Evolutionary conservation across 371 early-diverging fungal species (phyloP), one percentile per base, ranked within the genome.

Genomic region (Mucor sp.): DNA sequence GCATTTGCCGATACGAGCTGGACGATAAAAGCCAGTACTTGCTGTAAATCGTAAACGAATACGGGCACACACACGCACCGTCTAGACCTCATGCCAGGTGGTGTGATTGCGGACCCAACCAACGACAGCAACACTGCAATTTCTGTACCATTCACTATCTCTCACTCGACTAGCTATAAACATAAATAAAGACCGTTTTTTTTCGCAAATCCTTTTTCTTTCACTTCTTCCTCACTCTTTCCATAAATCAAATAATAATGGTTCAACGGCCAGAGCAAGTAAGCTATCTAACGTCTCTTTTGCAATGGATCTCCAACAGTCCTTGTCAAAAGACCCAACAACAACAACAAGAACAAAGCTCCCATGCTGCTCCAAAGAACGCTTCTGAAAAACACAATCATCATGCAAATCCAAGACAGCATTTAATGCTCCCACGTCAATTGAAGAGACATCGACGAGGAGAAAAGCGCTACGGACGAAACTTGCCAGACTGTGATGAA

Each of bases 391-490:
- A 14, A 37, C n/a, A n/a, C n/a, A 37, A 37, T 37, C n/a, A 60
- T 35, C 66, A 59, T 58, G 35, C 63, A 41, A 71, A 71, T 27
- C 71, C 71, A 39, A 56, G 71, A 62, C 67, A 66, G 33, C 66
- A 66, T 43, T 58, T 71, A 14, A 25, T 71, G 30, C 59, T 41
- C 19, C 30, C 55, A 43, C 62, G 71, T n/a, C 63, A 63, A n/a
- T 63, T 71, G 28, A 58, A 62, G 19, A 56, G 71, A 66, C 58
- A 63, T 21, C 47, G 59, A n/a, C 59, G 48, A 48, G 48, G 48
- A 19, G 48, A 48, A 8, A 48, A 28, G 21, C 60, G 70, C 6
- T 43, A 27, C 32, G 57, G 56, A 15, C 47, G 56, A 47, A 19
- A 62, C 27, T 47, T 67, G 27, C 68, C 68, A 27, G 68, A 67